phyloP scores from a whole-genome alignment of 116 monocot species.

The Papilionanthe hybrid region DNA sequence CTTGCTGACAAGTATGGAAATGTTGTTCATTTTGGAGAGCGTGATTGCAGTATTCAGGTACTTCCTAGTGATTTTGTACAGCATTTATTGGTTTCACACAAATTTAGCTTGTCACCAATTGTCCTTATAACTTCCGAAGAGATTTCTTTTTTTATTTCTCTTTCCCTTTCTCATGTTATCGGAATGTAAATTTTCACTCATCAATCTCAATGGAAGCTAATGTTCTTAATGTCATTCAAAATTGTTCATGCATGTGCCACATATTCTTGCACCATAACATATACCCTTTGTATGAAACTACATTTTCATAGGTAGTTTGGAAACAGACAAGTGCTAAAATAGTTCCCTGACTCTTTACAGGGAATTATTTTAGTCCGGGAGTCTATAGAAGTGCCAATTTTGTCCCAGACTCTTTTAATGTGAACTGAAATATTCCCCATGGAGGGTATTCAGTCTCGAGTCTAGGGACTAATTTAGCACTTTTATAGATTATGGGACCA shows the following conservation, averaged over 20 bases:
- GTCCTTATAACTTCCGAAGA: background rate
- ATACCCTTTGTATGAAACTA: background rate
- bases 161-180: background rate
- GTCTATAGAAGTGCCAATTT: no score
- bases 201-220: background rate
- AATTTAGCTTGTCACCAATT: background rate
- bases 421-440: no score
- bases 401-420: no score
- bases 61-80: background rate
- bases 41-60: constrained; percentile 99
- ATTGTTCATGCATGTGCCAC: background rate
- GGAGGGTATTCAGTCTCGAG: no score
- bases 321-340: no score
- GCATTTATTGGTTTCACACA: background rate
- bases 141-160: background rate
- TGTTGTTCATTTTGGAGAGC: constrained; percentile 96
- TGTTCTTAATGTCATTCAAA: background rate
- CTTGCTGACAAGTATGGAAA: constrained; percentile 96
- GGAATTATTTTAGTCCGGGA: no score
- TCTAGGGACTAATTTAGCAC: no score
- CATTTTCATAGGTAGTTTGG: background rate
- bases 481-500: no score
- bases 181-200: background rate
- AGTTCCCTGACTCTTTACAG: no score
- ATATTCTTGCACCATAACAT: background rate